These are phyloP conservation scores for Epichloe festucae DNA, from an alignment of 2,329 filamentous ascomycete species.

Conservation along the genomic window DNA sequence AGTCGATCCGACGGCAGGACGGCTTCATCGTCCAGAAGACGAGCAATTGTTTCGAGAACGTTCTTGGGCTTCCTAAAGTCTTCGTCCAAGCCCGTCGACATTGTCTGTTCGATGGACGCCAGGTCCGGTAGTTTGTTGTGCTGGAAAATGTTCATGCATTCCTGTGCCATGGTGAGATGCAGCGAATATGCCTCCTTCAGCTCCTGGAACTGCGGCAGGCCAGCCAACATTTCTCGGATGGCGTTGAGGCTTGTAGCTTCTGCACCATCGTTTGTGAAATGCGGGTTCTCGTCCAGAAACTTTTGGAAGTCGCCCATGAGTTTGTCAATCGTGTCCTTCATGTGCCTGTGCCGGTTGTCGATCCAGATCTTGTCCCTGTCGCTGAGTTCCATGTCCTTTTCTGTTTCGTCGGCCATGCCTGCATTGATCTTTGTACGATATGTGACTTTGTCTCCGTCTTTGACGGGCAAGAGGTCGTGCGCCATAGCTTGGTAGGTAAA, in stretches of 20 bases:
- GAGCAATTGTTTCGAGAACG: slow-evolving; percentile 70
- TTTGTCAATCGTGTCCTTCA: slow-evolving; percentile 95
- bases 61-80: slow-evolving; percentile 87
- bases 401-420: slow-evolving; percentile 54
- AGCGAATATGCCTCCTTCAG: slow-evolving; percentile 92
- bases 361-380: slow-evolving; percentile 94
- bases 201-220: slow-evolving; percentile 85
- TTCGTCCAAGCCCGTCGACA: slow-evolving; percentile 87
- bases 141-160: slow-evolving; percentile 91
- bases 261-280: slow-evolving; percentile 62
- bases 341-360: slow-evolving; percentile 85
- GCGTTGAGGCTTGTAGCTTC: slow-evolving; percentile 69
- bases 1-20: slow-evolving; percentile 63
- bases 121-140: slow-evolving; percentile 74
- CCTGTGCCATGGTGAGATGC: slow-evolving; percentile 91
- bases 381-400: slow-evolving; percentile 81
- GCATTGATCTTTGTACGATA: slow-evolving; percentile 73
- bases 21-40: slow-evolving; percentile 74
- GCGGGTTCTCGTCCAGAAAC: slow-evolving; percentile 81
- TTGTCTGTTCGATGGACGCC: slow-evolving; percentile 75
- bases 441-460: slow-evolving; percentile 76
- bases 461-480: slow-evolving; percentile 79
- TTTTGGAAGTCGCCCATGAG: slow-evolving; percentile 85
- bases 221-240: slow-evolving; percentile 95
- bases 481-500: slow-evolving; percentile 99